phyloP scores from a whole-genome alignment of 495 filamentous ascomycete species.

The Xanthoparmelia taractica region DNA sequence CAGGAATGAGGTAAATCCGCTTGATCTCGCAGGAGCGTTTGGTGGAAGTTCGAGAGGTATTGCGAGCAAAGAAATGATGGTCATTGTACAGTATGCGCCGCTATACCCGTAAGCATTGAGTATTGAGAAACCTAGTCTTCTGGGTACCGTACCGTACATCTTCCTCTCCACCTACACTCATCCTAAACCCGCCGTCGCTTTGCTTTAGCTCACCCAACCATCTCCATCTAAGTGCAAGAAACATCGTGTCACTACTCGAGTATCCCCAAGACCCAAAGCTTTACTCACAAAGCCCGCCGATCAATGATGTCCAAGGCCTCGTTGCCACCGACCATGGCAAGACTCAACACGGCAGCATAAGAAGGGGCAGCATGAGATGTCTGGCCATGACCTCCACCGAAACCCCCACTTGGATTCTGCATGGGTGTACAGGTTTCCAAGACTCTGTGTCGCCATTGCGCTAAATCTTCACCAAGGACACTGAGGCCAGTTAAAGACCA shows the following conservation, averaged over 20 bases:
- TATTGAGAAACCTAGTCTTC: conserved; percentile 1
- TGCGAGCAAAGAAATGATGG: conserved; percentile 72
- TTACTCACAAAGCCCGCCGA: conserved; percentile 61
- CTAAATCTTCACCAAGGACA: conserved; percentile 68
- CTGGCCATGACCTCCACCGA: conserved; percentile 91
- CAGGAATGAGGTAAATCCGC: conserved; percentile 47
- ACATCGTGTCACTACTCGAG: conserved; percentile 20
- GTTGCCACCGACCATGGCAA: conserved; percentile 67
- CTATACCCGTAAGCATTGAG: conserved; percentile 36
- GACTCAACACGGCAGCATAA: conserved; percentile 71
- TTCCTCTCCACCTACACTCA: conserved; percentile 75
- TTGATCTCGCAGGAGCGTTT: conserved; percentile 45
- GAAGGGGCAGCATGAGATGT: conserved; percentile 77
- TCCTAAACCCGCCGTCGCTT: conserved; percentile 70
- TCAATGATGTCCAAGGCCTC: conserved; percentile 69
- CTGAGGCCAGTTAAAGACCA: conserved; percentile 72
- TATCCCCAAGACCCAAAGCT: background rate
- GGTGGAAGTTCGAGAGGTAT: conserved; percentile 69
- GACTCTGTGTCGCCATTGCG: conserved; percentile 58
- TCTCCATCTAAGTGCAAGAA: conserved; percentile 50
- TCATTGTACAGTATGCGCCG: conserved; percentile 83
- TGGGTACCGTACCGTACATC: conserved; percentile 65
- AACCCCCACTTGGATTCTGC: conserved; percentile 79
- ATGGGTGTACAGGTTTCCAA: conserved; percentile 63
- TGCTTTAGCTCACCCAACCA: conserved; percentile 84